Conservation (phyloP, 2,329 filamentous ascomycete species). For the Clarireedia sp. region DNA sequence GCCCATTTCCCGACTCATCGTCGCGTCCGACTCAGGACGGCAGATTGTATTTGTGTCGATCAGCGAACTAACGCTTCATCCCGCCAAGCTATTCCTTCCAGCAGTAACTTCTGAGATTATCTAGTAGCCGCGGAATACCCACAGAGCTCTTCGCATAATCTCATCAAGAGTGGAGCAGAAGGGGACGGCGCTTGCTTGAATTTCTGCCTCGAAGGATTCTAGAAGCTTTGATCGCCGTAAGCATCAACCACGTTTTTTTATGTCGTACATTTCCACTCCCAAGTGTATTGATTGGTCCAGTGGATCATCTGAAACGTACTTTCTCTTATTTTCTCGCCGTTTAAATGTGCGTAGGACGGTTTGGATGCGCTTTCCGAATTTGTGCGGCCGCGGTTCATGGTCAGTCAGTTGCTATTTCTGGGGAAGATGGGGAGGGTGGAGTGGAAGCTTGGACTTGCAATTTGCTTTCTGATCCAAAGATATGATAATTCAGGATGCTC, state of each 20-base stretch:
- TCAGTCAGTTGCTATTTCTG: not conserved
- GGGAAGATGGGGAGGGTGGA: not conserved
- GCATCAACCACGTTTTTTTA: not conserved
- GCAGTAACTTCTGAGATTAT: too few relatives aligned
- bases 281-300: not conserved
- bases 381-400: not conserved
- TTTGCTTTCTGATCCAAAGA: not conserved
- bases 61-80: too few relatives aligned
- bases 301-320: not conserved
- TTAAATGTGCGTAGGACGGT: not conserved
- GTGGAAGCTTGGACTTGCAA: not conserved
- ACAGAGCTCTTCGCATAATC: too few relatives aligned
- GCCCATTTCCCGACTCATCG: too few relatives aligned
- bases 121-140: too few relatives aligned
- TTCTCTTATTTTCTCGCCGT: not conserved
- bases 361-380: not conserved
- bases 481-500: not conserved
- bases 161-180: too few relatives aligned
- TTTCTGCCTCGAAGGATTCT: not conserved
- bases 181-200: not conserved
- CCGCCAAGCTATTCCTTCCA: too few relatives aligned
- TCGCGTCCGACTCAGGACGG: too few relatives aligned
- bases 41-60: too few relatives aligned
- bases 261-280: not conserved
- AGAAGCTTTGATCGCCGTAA: not conserved